Percentiles rank a stretch among this genome's conserved stretches.
Conservation (phyloP, 148 eudicot genomes). For the Linanthus parryae region DNA sequence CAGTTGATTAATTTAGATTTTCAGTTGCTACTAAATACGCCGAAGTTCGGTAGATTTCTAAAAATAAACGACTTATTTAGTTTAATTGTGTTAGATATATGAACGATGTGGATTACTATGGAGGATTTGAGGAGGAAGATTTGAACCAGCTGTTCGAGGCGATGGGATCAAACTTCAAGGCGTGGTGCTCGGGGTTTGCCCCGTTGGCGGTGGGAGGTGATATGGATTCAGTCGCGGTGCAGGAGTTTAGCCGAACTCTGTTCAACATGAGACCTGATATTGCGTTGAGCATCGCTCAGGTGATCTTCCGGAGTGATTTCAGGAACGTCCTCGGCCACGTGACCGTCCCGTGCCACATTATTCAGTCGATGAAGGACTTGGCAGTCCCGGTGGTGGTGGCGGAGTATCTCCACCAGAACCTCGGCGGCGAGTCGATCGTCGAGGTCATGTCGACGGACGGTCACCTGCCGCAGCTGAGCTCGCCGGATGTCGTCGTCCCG, state of each 20-base stretch:
- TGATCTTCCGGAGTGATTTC: conserved; percentile 64
- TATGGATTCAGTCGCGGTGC: conserved; percentile 87
- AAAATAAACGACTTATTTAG: background rate
- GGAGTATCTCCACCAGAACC: conserved; percentile 80
- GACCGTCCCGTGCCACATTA: conserved; percentile 68
- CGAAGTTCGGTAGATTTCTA: too few species aligned
- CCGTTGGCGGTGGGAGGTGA: conserved; percentile 84
- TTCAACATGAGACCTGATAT: conserved; percentile 97
- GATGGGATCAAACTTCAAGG: conserved; percentile 71
- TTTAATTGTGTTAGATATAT: conserved; percentile 40
- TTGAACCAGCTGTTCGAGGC: conserved; percentile 71
- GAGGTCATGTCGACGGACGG: conserved; percentile 90
- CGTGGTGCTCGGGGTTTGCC: conserved; percentile 82
- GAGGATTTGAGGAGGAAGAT: conserved; percentile 84
- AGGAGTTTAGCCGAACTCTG: conserved; percentile 82
- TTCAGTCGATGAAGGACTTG: conserved; percentile 82
- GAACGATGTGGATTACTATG: conserved; percentile 75
- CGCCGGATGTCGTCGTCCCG: conserved; percentile 71
- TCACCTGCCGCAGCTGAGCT: conserved; percentile 89
- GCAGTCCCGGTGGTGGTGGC: conserved; percentile 91
- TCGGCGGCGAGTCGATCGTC: conserved; percentile 73
- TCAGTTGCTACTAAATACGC: too few species aligned
- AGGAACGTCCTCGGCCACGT: conserved; percentile 58
- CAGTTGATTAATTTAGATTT: too few species aligned
- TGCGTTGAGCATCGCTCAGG: conserved; percentile 57